Evolutionary conservation across 331 rosid genomes (phyloP).

Genomic region (Saraca asoca): DNA sequence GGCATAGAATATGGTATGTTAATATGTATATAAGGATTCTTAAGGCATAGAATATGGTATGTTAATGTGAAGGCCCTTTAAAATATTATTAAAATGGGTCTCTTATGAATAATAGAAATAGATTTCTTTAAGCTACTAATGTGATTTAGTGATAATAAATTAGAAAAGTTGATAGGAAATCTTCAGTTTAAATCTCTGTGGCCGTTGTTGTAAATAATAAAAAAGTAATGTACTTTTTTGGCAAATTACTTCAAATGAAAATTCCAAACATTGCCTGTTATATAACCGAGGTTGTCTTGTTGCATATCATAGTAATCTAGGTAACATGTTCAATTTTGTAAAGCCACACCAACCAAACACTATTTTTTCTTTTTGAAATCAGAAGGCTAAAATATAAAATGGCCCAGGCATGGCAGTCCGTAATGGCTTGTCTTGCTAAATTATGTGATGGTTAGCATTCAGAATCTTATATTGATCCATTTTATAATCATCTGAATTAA

Average conservation of each 20-base stretch:
- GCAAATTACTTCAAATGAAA: background rate
- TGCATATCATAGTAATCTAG: background rate
- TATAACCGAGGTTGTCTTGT: background rate
- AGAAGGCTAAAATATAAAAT: conserved; percentile 2
- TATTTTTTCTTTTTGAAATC: background rate
- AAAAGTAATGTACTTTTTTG: background rate
- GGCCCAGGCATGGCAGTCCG: conserved; percentile 20
- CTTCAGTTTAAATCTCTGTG: too few species aligned
- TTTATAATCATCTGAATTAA: background rate
- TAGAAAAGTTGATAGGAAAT: too few species aligned
- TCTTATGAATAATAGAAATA: background rate
- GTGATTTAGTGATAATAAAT: too few species aligned
- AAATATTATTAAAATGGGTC: background rate
- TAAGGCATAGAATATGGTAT: too few species aligned
- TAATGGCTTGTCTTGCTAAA: conserved; percentile 1
- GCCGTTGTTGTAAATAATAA: too few species aligned
- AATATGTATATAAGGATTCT: background rate
- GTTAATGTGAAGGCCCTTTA: background rate
- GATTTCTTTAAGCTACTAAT: too few species aligned
- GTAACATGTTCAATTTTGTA: background rate
- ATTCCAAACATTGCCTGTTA: too few species aligned
- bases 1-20: too few species aligned
- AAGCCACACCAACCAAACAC: background rate
- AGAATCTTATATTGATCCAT: conserved; percentile 2
- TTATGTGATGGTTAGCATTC: background rate